Base-by-base conservation (phyloP, 306 rosid genomes). In the Oxytropis ochrocephala region DNA sequence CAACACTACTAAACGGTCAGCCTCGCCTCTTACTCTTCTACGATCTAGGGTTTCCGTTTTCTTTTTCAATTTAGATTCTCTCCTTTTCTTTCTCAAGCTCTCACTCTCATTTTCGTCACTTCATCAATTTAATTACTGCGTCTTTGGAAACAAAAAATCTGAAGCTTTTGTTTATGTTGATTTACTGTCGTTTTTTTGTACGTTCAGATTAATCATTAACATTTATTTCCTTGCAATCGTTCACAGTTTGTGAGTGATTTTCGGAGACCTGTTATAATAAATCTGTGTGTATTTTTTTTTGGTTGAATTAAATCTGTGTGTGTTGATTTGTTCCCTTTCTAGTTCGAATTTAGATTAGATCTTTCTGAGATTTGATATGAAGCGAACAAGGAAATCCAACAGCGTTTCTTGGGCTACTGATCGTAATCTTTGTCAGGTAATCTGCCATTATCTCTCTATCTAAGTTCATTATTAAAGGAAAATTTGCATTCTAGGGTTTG, bases 391-490 rank as follows among this genome's bases (percentile, higher is more conserved):
- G 85, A 84, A 84, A 80, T 85, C 80, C 0, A 85, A 69, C 35
- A 58, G 85, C 63, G 89, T 92, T 65, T 84, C 96, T 38, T 89
- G 96, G 96, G 92, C 96, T 74, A n/a, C 81, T 21, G 92, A 79
- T 69, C 73, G 48, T 50, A 49, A 82, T 82, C 90, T 92, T 39
- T 83, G 90, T 87, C 97, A 89, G 97, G 97, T 92, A 87, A 85
- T 58, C 27, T 9, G 58, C 69, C 35, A 61, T 53, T 27, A 64
- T 80, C 82, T 77, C 55, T 61, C 29, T 41, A 72, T 81, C 78
- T 9, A 21, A 8, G 4, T 36, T 64, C 38, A 17, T 43, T 79
- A 3, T 5, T 71, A 21, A 13, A 8, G 33, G 11, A 19, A 17
- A 17, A 4, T 29, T 70, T 6, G 1, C 33, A 11, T 63, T 57